Base-by-base conservation (phyloP, 805 yeast species). In the Hanseniaspora occidentalis region DNA sequence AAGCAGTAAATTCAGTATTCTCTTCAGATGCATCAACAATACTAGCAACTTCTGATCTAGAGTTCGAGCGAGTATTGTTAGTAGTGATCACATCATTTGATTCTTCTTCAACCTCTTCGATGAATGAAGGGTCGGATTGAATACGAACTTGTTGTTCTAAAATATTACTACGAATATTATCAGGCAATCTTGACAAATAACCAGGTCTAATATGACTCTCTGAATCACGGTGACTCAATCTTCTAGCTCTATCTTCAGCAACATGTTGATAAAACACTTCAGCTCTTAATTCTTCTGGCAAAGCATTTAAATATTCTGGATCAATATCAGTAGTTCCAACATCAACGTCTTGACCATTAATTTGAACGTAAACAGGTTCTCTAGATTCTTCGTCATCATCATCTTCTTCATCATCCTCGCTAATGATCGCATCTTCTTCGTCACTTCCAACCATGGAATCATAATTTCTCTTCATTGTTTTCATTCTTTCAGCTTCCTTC, bases 251-350 rank as follows among this genome's bases (percentile, higher is more conserved):
- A 38, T 34, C 37, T 24, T 31, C 41, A 18, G 41, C 41, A 6
- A 85, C 65, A 52, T 86, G 95, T 46, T 85, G 89, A 0, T 88
- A 75, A 53, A 84, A 77, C 0, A 86, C 96, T 52, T 88, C 96
- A 46, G 85, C 94, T 38, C 96, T 67, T 83, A 88, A 82, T 40
- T 84, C 92, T 35, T 84, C 95, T 0, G 96, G 96, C 27, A 88
- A 67, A 0, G 95, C 96, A 50, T 79, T 81, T 45, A 88, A 66
- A 55, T 85, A 88, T 48, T 83, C 89, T 0, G 95, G 94, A 60
- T 88, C 96, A 43, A 88, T 84, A 41, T 84, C 96, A 2, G 95
- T 78, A 0, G 92, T 94, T 31, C 88, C 73, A 27, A 88, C 82
- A 53, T 88, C 94, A 26, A 88, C 86, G 38, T 77, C 77, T 21